Percentiles rank a stretch among this genome's conserved stretches.
These are phyloP conservation scores for Thecamonas trahens DNA, from an alignment of 78 protist genomes.

Conservation along the genomic window DNA sequence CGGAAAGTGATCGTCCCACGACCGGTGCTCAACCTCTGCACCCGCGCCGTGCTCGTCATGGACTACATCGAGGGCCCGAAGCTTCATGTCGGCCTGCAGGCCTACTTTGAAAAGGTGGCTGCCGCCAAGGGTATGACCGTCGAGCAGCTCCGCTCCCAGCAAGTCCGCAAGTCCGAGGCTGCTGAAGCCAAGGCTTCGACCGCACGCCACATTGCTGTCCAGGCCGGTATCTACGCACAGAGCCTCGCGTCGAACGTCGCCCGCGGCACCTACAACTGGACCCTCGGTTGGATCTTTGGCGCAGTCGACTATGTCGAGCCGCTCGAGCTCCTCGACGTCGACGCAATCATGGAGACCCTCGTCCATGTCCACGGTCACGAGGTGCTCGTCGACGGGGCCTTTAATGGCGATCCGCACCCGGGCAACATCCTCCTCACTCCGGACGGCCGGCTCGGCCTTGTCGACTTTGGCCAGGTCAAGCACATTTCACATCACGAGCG, in stretches of 20 bases:
- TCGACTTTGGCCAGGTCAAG: constrained; percentile 60
- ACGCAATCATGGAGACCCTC: constrained; percentile 7
- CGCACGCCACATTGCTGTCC: too few species aligned
- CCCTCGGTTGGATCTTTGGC: not conserved
- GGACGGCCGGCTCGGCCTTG: constrained; percentile 47
- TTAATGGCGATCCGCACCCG: constrained; percentile 58
- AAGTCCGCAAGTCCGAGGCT: not conserved
- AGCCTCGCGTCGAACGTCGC: too few species aligned
- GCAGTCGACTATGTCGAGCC: not conserved
- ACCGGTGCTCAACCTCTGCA: constrained; percentile 12
- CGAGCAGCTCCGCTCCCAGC: constrained; percentile 14
- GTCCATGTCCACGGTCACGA: constrained; percentile 26
- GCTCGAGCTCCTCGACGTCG: not conserved
- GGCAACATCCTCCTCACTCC: constrained; percentile 36
- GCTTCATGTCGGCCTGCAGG: constrained; percentile 13
- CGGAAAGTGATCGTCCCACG: constrained; percentile 14
- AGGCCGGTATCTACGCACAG: too few species aligned
- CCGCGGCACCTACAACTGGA: constrained; percentile 6
- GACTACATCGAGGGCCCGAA: constrained; percentile 28
- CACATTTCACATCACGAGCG: not conserved
- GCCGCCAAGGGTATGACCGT: constrained; percentile 8
- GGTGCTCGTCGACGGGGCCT: constrained; percentile 25
- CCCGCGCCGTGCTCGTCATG: constrained; percentile 31
- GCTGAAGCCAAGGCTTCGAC: too few species aligned
- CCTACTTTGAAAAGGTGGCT: not conserved